These are phyloP conservation scores for Ceratonia siliqua DNA, from an alignment of 306 rosid species.

Conservation along the genomic window DNA sequence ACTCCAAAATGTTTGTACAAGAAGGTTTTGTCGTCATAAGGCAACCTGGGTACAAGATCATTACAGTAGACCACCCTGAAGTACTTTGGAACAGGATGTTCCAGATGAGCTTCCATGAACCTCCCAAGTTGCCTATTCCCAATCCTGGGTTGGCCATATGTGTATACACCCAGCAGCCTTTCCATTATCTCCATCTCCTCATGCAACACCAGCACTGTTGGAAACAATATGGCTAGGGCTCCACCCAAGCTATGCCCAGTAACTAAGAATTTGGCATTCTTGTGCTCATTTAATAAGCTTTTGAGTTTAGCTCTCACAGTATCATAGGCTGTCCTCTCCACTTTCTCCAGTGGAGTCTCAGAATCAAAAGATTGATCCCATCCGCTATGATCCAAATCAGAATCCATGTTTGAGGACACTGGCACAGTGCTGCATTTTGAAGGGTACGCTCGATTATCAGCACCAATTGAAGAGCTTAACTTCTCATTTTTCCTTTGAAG, in stretches of 20 bases:
- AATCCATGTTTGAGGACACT: conserved; percentile 28
- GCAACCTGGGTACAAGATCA: conserved; percentile 80
- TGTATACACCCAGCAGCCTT: conserved; percentile 63
- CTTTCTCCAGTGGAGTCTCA: conserved; percentile 41
- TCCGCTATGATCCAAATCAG: conserved; percentile 20
- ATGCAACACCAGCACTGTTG: conserved; percentile 63
- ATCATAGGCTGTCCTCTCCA: conserved; percentile 58
- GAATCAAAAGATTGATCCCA: conserved; percentile 20
- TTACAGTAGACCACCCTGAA: conserved; percentile 80
- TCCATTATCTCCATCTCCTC: conserved; percentile 61
- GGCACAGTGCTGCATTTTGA: conserved; percentile 22
- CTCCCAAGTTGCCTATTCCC: conserved; percentile 62
- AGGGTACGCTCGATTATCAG: not conserved
- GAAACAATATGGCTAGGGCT: conserved; percentile 72
- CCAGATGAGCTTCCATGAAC: conserved; percentile 63
- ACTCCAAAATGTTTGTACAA: conserved; percentile 72
- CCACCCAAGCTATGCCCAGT: conserved; percentile 89
- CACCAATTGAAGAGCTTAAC: conserved; percentile 24
- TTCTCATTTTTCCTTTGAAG: conserved; percentile 32
- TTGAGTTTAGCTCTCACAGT: conserved; percentile 50
- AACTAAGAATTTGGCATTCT: conserved; percentile 66
- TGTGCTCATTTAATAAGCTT: conserved; percentile 63
- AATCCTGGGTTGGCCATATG: conserved; percentile 82
- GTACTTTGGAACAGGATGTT: conserved; percentile 52
- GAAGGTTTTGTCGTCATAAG: conserved; percentile 68